A percentile compares a stretch with the other conserved stretches of the same genome.
Conservation (phyloP, 2,329 filamentous ascomycete species). For the Cladosporium halotolerans region DNA sequence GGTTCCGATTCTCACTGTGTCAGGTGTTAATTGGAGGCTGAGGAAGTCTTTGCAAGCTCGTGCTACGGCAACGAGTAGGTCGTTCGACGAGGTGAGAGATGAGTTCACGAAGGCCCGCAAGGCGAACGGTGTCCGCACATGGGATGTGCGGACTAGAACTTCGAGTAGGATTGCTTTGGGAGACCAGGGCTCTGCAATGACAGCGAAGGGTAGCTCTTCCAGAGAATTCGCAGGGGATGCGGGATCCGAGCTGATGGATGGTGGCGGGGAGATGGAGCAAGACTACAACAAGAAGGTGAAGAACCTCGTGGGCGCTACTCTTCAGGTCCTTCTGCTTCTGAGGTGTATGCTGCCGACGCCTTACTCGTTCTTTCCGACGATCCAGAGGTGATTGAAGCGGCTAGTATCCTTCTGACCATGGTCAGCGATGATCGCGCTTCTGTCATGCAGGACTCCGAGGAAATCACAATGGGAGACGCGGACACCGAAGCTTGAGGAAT, state of each 20-base stretch:
- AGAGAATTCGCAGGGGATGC: background rate
- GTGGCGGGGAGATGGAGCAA: background rate
- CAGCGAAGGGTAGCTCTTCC: background rate
- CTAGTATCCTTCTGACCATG: background rate
- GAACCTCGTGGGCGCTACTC: too few relatives aligned
- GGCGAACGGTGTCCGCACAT: background rate
- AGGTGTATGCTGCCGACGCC: background rate
- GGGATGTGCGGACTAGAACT: background rate
- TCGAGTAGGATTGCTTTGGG: background rate
- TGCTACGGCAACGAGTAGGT: background rate
- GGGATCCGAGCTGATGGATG: background rate
- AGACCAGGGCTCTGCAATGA: background rate
- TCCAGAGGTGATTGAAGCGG: background rate
- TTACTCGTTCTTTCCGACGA: background rate
- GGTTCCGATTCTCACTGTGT: background rate
- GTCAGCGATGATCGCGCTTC: background rate
- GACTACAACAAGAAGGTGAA: background rate
- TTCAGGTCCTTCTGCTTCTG: background rate
- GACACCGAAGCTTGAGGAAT: too few relatives aligned
- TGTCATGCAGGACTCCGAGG: too few relatives aligned
- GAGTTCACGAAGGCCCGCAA: background rate
- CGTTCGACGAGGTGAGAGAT: background rate
- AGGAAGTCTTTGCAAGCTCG: background rate
- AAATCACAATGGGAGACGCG: too few relatives aligned
- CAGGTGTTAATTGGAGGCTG: background rate